Evolutionary conservation across 2,329 filamentous ascomycete genomes (phyloP).

Genomic region (Metarhizium guizhouense): DNA sequence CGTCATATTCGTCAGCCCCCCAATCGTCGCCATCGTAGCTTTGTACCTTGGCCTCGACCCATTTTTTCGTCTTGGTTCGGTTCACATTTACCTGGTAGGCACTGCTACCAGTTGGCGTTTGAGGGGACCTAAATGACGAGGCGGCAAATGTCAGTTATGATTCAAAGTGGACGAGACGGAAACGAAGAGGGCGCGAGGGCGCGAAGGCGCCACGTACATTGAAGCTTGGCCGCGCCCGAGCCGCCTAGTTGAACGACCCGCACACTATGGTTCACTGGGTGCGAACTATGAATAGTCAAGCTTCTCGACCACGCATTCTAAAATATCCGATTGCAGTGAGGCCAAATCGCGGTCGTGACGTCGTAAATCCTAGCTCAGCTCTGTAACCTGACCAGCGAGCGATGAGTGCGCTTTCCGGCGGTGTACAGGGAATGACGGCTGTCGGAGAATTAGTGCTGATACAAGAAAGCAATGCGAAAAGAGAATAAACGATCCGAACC

Average conservation of each 20-base stretch:
- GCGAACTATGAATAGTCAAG: neutral
- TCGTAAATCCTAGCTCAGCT: neutral
- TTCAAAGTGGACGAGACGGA: neutral
- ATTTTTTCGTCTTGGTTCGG: constrained; percentile 85
- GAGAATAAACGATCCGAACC: neutral
- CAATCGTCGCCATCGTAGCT: constrained; percentile 92
- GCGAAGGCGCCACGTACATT: constrained; percentile 13
- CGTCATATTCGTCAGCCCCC: constrained; percentile 65
- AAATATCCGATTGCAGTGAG: neutral
- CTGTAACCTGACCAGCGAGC: neutral
- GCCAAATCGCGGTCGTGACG: neutral
- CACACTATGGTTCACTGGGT: neutral
- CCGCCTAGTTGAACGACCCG: constrained; percentile 15
- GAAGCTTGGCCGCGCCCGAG: constrained; percentile 18
- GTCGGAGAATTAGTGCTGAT: neutral
- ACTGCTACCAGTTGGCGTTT: constrained; percentile 21
- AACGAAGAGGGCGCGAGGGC: neutral
- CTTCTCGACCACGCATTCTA: neutral
- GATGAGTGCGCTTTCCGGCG: neutral
- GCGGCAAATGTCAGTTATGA: constrained; percentile 8
- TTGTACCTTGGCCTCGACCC: constrained; percentile 80
- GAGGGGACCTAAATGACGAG: constrained; percentile 16
- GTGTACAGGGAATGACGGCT: neutral
- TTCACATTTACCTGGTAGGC: constrained; percentile 78
- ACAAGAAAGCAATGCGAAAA: neutral